Evolutionary conservation across 78 protist species (phyloP).

Genomic region (Cavenderia fasciculata): DNA sequence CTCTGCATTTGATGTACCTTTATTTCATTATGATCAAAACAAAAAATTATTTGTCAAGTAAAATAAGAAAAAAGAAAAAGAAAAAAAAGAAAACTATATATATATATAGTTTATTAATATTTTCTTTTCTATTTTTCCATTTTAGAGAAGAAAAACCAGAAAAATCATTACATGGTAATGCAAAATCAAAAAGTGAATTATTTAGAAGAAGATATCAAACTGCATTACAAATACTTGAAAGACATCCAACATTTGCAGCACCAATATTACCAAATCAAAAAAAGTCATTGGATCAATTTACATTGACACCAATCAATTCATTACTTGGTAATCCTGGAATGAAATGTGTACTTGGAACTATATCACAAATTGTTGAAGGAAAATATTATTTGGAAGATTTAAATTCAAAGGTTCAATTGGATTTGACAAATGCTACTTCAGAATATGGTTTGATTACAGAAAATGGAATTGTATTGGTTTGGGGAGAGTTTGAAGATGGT

Average conservation of each 20-base stretch:
- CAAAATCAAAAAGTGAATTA: slow-evolving; percentile 41
- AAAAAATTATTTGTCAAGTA: slow-evolving; percentile 37
- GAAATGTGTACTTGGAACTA: slow-evolving; percentile 44
- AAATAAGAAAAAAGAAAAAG: too few relatives aligned
- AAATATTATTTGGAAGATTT: slow-evolving; percentile 44
- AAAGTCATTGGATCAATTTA: not conserved
- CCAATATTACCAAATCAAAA: slow-evolving; percentile 28
- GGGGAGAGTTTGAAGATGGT: slow-evolving; percentile 47
- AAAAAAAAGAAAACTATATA: too few relatives aligned
- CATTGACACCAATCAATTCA: slow-evolving; percentile 47
- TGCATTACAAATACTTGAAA: slow-evolving; percentile 41
- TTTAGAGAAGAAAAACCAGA: slow-evolving; percentile 2
- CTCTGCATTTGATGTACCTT: slow-evolving; percentile 39
- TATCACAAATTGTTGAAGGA: slow-evolving; percentile 51
- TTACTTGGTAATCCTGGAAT: slow-evolving; percentile 45
- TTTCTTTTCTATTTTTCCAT: too few relatives aligned
- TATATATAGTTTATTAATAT: not conserved
- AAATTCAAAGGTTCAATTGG: slow-evolving; percentile 34
- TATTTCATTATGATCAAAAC: slow-evolving; percentile 12
- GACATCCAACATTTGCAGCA: slow-evolving; percentile 20
- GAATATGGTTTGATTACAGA: slow-evolving; percentile 32
- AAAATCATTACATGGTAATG: slow-evolving; percentile 39
- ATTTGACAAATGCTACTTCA: slow-evolving; percentile 17
- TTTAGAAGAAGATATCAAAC: slow-evolving; percentile 35
- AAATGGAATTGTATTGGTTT: slow-evolving; percentile 45